phyloP scores from a whole-genome alignment of 345 rosid species.

The Hibiscus trionum region DNA sequence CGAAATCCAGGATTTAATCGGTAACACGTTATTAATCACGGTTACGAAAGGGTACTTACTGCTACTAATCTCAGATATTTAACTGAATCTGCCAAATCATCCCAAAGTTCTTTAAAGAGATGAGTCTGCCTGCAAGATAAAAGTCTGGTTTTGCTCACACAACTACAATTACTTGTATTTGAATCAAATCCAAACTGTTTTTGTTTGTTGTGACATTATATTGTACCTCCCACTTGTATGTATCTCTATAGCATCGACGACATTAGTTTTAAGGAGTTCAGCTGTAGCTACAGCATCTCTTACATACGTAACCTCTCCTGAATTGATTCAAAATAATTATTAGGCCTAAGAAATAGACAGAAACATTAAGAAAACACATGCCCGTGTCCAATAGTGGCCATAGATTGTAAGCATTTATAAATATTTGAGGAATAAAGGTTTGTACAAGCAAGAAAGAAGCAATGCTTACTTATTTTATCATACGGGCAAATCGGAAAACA shows the following conservation, averaged over 20 bases:
- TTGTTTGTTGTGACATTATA: not conserved
- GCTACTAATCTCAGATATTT: conserved; percentile 41
- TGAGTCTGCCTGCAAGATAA: conserved; percentile 30
- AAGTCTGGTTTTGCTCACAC: not conserved
- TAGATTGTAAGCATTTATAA: not conserved
- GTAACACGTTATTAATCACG: not conserved
- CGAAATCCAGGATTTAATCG: not conserved
- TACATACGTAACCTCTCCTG: conserved; percentile 35
- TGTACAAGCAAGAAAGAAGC: not conserved
- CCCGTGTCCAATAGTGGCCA: not conserved
- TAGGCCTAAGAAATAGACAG: not conserved
- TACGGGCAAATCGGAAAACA: conserved; percentile 58
- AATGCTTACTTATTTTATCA: conserved; percentile 44
- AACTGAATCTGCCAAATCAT: conserved; percentile 35
- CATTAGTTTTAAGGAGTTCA: conserved; percentile 33
- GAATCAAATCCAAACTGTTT: not conserved
- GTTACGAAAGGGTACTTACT: conserved; percentile 23
- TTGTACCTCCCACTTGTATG: conserved; percentile 52
- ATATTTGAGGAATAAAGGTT: not conserved
- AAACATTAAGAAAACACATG: not conserved
- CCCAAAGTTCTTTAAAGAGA: conserved; percentile 41
- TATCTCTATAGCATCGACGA: conserved; percentile 56
- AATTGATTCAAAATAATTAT: conserved; percentile 6
- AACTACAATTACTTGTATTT: not conserved
- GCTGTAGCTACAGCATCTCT: conserved; percentile 48